These are phyloP conservation scores for Punctularia strigosozonata DNA, from an alignment of 768 basidiomycete genomes.

Conservation along the genomic window DNA sequence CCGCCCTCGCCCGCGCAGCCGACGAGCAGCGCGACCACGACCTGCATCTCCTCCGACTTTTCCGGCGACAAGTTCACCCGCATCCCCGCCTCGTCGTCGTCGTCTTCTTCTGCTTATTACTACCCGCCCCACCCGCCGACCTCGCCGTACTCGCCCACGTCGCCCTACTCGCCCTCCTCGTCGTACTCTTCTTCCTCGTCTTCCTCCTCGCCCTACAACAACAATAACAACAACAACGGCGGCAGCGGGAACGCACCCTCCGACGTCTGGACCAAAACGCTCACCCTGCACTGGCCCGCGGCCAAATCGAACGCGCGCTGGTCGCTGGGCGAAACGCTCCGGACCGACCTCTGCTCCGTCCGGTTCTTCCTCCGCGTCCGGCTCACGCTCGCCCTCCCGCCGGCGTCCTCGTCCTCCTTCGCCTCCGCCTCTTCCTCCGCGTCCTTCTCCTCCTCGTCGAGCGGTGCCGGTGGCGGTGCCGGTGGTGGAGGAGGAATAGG, in stretches of 20 bases:
- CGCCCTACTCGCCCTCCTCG: background rate
- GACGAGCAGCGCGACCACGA: too few species aligned
- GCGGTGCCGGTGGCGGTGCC: too few species aligned
- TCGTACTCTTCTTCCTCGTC: background rate
- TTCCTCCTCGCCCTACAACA: constrained; percentile 1
- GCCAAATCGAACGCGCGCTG: constrained; percentile 59
- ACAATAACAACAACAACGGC: constrained; percentile 8
- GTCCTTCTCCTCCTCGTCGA: constrained; percentile 23
- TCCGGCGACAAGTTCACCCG: too few species aligned
- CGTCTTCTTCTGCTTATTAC: too few species aligned
- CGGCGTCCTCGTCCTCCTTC: constrained; percentile 9
- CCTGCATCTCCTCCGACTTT: too few species aligned
- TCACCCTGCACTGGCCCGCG: constrained; percentile 65
- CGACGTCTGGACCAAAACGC: constrained; percentile 43
- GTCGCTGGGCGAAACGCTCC: constrained; percentile 71
- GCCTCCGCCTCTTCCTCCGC: constrained; percentile 38
- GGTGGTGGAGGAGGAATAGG: too few species aligned
- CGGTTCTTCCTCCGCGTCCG: constrained; percentile 64
- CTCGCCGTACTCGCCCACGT: background rate
- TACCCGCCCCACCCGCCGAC: constrained; percentile 9
- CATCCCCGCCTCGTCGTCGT: too few species aligned
- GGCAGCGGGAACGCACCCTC: constrained; percentile 7
- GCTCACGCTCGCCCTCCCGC: constrained; percentile 28
- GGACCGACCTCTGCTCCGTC: constrained; percentile 50
- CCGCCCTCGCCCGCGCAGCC: too few species aligned